Evolutionary conservation across 768 basidiomycete genomes (phyloP).

Genomic region (Phlebiopsis flavidoalba): DNA sequence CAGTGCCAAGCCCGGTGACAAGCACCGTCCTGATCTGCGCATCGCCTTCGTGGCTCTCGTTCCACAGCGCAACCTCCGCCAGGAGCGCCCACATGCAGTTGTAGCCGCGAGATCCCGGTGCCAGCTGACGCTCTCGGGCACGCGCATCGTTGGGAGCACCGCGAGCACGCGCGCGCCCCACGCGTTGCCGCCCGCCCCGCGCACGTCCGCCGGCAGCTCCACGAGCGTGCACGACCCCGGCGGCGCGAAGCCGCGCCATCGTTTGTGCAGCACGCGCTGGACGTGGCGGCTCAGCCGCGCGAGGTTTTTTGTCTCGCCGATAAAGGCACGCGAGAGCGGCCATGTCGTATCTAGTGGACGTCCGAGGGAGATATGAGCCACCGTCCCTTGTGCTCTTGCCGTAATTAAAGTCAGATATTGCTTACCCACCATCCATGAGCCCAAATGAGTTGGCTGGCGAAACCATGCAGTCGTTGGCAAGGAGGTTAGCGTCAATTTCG

Average conservation of each 20-base stretch:
- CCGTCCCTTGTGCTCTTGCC: neutral
- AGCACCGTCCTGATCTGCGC: slow-evolving; percentile 13
- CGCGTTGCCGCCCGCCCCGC: slow-evolving; percentile 9
- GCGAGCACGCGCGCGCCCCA: slow-evolving; percentile 13
- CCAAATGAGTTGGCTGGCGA: slow-evolving; percentile 20
- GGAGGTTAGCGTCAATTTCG: neutral
- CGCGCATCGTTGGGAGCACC: slow-evolving; percentile 18
- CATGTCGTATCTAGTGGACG: slow-evolving; percentile 11
- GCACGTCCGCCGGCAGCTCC: slow-evolving; percentile 11
- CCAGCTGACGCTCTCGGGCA: slow-evolving; percentile 15
- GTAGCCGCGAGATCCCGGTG: slow-evolving; percentile 12
- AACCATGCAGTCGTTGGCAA: slow-evolving; percentile 15
- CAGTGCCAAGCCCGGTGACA: slow-evolving; percentile 17
- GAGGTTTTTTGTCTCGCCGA: slow-evolving; percentile 8
- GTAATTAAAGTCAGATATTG: neutral
- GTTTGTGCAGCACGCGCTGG: slow-evolving; percentile 7
- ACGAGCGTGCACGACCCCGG: slow-evolving; percentile 15
- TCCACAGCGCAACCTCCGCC: slow-evolving; percentile 15
- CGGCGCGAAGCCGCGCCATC: slow-evolving; percentile 14
- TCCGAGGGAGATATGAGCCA: no score
- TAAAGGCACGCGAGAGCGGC: slow-evolving; percentile 15
- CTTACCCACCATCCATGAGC: slow-evolving; percentile 19
- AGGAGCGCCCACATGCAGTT: slow-evolving; percentile 18
- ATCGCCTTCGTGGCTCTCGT: neutral
- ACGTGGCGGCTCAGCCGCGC: slow-evolving; percentile 15